These are phyloP conservation scores for Deakozyma indianensis DNA, from an alignment of 805 yeast species.

Conservation along the genomic window DNA sequence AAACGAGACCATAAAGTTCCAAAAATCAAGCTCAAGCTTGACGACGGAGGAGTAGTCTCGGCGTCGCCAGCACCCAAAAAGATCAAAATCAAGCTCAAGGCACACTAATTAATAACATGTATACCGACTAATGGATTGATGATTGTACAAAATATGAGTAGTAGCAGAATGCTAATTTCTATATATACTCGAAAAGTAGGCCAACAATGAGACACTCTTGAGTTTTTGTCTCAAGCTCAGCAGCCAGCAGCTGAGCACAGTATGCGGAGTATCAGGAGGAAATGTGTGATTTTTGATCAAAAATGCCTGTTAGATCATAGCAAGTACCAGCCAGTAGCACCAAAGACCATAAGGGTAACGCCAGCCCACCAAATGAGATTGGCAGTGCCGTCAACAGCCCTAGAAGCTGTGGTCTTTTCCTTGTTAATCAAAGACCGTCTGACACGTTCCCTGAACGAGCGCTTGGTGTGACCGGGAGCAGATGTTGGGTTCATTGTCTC, in stretches of 20 bases:
- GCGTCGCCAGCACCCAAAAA: neutral
- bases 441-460: slow-evolving; percentile 26
- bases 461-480: slow-evolving; percentile 3
- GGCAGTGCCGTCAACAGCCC: slow-evolving; percentile 8
- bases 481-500: slow-evolving; percentile 76
- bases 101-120: too few relatives aligned
- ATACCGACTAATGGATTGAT: too few relatives aligned
- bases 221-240: too few relatives aligned
- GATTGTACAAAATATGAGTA: too few relatives aligned
- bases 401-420: slow-evolving; percentile 55
- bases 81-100: neutral
- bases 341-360: slow-evolving; percentile 21
- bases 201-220: too few relatives aligned
- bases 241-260: too few relatives aligned
- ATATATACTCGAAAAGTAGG: too few relatives aligned
- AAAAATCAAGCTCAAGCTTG: slow-evolving; percentile 5
- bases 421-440: slow-evolving; percentile 69
- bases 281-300: too few relatives aligned
- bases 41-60: neutral
- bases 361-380: slow-evolving; percentile 27
- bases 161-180: too few relatives aligned
- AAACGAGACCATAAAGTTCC: slow-evolving; percentile 1
- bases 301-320: too few relatives aligned
- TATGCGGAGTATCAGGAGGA: too few relatives aligned
- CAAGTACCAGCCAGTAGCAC: slow-evolving; percentile 23